Base-by-base conservation (phyloP, 768 basidiomycete species). In the Asterophora parasitica region DNA sequence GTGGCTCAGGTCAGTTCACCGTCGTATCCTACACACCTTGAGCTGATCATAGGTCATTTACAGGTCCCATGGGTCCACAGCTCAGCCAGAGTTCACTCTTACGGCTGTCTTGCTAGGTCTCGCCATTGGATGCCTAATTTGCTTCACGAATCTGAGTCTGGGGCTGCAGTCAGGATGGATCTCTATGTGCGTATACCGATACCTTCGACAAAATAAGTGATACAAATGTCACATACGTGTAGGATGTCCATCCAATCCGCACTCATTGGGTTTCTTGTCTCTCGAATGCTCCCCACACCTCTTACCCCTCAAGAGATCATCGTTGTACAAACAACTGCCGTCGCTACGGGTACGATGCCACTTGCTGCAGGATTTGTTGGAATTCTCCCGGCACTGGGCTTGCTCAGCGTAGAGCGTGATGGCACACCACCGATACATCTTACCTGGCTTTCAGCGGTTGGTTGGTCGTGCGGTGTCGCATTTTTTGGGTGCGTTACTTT, bases 221-320 rank as follows among this genome's bases (percentile, higher is more conserved):
- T 26, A 36, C 19, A 17, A 27, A 33, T 43, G n/a, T 40, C 49
- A 32, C 27, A 46, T 35, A n/a, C 19, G 35, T 44, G 33, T 52
- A 91, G 90, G 91, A 95, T 94, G 92, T 92, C 92, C 7, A 77
- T 95, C 20, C 93, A 97, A 60, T 94, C 92, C 0, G 90, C 94
- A 9, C 75, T 98, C 30, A 85, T 98, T 28, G 95, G 93, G 4
- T 96, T 86, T 63, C 80, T 94, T 4, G 61, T 95, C 40, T 92
- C 92, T 48, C 75, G 81, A 44, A 69, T 88, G 53, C 71, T 92
- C 4, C 82, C 83, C 1, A 73, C 66, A 3, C 85, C 85, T 0
- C 76, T 94, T 27, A 84, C 83, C n/a, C 84, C 92, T 0, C 91
- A 93, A 66, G 92, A 97, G 63, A 86, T 95, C 49, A 86, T 96